Evolutionary conservation across 768 basidiomycete species (phyloP).

Genomic region (Udeniomyces megalosporus): DNA sequence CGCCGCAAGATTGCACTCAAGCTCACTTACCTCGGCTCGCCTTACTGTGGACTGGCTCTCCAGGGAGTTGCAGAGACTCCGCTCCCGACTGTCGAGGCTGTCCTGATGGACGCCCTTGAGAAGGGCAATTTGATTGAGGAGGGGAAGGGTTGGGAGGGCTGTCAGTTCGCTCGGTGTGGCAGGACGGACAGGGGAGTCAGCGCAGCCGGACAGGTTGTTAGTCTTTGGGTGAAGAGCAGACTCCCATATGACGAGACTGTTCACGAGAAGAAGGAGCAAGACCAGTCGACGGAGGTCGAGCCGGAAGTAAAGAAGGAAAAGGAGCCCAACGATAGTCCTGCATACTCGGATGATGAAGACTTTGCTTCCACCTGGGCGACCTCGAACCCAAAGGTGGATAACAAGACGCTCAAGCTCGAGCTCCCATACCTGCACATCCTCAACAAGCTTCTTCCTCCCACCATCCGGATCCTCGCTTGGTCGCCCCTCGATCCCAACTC

Average conservation of each 20-base stretch:
- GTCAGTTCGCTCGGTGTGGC: constrained; percentile 81
- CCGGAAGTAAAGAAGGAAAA: not conserved
- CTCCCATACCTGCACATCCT: constrained; percentile 62
- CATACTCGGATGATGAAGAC: constrained; percentile 15
- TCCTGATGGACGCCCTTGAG: constrained; percentile 62
- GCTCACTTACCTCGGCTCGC: constrained; percentile 82
- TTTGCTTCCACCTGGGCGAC: constrained; percentile 17
- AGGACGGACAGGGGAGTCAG: constrained; percentile 91
- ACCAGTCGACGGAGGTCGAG: not conserved
- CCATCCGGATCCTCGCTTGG: constrained; percentile 86
- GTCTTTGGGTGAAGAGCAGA: constrained; percentile 70
- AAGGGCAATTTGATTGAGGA: constrained; percentile 62
- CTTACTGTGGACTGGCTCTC: constrained; percentile 76
- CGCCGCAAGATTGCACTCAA: constrained; percentile 82
- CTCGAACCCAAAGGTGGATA: constrained; percentile 16
- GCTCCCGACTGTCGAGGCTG: constrained; percentile 78
- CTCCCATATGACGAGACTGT: not conserved
- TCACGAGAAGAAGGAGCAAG: constrained; percentile 1
- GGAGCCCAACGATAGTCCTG: constrained; percentile 20
- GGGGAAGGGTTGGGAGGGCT: constrained; percentile 47
- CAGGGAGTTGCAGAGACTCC: constrained; percentile 46
- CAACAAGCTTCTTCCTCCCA: constrained; percentile 72
- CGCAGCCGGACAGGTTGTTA: constrained; percentile 81
- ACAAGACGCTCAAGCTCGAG: constrained; percentile 32
- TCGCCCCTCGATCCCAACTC: constrained; percentile 46